A percentile compares a stretch with the other conserved stretches of the same genome.
Evolutionary conservation across 148 eudicot genomes (phyloP).

Genomic region (Fagopyrum tataricum): DNA sequence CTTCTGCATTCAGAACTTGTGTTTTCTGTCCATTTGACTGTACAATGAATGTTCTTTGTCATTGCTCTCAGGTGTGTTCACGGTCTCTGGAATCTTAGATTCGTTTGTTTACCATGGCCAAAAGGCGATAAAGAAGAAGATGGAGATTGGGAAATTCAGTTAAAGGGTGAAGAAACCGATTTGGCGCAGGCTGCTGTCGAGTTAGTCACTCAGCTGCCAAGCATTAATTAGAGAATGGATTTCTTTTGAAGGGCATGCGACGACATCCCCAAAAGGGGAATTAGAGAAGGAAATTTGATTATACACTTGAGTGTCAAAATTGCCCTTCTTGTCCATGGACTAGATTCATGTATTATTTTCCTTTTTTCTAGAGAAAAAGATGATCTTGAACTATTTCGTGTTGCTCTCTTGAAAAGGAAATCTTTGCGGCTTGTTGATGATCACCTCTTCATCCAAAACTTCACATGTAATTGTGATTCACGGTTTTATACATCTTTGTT

Average conservation of each 20-base stretch:
- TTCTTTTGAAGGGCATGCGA: not conserved
- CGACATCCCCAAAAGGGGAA: not conserved
- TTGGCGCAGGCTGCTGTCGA: not conserved
- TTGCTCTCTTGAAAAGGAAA: not conserved
- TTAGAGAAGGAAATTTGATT: not conserved
- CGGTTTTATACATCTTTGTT: too few species aligned
- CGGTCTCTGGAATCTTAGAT: conserved; percentile 84
- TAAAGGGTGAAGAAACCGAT: conserved; percentile 17
- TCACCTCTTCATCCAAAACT: too few species aligned
- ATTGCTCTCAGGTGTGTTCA: conserved; percentile 66
- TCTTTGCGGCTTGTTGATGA: too few species aligned
- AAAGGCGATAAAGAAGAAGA: conserved; percentile 84
- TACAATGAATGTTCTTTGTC: not conserved
- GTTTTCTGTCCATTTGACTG: not conserved
- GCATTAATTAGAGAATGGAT: not conserved
- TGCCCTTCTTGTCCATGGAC: not conserved
- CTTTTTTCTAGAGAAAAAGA: not conserved
- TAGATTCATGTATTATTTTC: not conserved
- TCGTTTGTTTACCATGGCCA: conserved; percentile 91
- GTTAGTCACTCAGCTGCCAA: not conserved
- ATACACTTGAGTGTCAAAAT: not conserved
- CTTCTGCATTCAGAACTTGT: not conserved
- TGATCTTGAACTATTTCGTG: not conserved
- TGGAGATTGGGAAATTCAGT: conserved; percentile 87
- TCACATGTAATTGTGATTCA: too few species aligned